Conservation (phyloP, 1,284 basidiomycete species). For the Cryptococcus sp. region DNA sequence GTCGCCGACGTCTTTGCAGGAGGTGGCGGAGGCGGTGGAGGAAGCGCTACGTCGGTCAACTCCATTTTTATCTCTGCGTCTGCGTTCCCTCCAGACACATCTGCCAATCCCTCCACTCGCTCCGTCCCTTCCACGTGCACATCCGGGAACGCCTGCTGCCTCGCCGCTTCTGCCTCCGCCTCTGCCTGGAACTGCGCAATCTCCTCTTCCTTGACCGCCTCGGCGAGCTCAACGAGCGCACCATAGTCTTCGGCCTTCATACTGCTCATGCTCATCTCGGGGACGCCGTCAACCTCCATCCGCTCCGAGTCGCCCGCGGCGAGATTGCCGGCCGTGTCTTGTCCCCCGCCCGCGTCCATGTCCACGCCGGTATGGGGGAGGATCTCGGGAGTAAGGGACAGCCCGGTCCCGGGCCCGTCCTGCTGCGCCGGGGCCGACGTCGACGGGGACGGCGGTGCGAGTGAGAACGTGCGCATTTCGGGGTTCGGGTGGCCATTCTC, state of each 20-base stretch:
- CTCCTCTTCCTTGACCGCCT: constrained; percentile 15
- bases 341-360: too few species aligned
- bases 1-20: constrained; percentile 25
- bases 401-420: neutral
- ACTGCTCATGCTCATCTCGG: neutral
- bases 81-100: neutral
- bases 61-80: neutral
- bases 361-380: too few species aligned
- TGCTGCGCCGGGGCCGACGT: constrained; percentile 1
- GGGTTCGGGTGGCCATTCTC: too few species aligned
- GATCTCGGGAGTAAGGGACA: neutral
- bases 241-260: constrained; percentile 12
- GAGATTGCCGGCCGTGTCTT: too few species aligned
- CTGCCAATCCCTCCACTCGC: neutral
- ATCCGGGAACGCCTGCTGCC: neutral
- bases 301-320: too few species aligned
- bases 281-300: neutral
- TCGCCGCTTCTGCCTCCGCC: neutral
- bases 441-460: constrained; percentile 8
- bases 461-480: neutral
- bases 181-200: neutral
- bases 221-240: constrained; percentile 14
- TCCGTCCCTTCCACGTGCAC: neutral
- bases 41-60: constrained; percentile 7
- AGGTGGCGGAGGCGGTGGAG: constrained; percentile 38